These are phyloP conservation scores for Cornus kousa DNA, from an alignment of 148 eudicot genomes.

Conservation along the genomic window DNA sequence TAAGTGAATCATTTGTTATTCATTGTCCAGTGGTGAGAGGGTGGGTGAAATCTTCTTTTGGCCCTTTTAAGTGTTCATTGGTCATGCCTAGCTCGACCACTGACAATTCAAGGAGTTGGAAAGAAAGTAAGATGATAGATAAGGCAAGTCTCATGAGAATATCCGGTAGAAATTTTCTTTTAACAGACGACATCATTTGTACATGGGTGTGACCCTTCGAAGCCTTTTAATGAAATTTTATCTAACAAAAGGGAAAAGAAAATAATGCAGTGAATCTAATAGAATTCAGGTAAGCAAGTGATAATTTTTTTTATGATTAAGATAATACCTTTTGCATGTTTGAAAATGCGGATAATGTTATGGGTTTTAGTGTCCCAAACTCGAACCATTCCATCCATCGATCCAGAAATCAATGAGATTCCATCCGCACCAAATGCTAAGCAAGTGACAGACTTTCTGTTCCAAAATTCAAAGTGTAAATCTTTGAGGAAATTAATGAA, in stretches of 20 bases:
- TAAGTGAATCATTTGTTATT: too few relatives aligned
- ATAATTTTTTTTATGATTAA: background rate
- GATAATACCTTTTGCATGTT: constrained; percentile 76
- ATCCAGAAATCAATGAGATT: constrained; percentile 68
- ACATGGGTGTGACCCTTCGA: too few relatives aligned
- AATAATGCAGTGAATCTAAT: background rate
- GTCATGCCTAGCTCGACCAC: too few relatives aligned
- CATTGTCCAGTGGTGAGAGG: too few relatives aligned
- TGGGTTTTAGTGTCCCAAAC: constrained; percentile 80
- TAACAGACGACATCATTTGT: too few relatives aligned
- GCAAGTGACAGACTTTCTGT: constrained; percentile 83
- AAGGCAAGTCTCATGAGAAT: too few relatives aligned
- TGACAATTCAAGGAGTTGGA: too few relatives aligned
- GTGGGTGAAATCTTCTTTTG: too few relatives aligned
- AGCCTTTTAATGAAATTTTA: too few relatives aligned
- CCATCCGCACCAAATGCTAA: constrained; percentile 73
- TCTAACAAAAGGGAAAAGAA: background rate
- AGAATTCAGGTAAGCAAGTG: background rate
- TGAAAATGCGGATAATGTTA: constrained; percentile 65
- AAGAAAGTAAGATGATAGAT: too few relatives aligned
- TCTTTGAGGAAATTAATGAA: background rate
- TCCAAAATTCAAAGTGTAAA: constrained; percentile 16
- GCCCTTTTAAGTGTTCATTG: too few relatives aligned
- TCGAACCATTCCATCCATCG: constrained; percentile 86
- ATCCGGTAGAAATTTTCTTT: too few relatives aligned